phyloP scores from a whole-genome alignment of 2,329 filamentous ascomycete species.

The Paraphoma chrysanthemicola region DNA sequence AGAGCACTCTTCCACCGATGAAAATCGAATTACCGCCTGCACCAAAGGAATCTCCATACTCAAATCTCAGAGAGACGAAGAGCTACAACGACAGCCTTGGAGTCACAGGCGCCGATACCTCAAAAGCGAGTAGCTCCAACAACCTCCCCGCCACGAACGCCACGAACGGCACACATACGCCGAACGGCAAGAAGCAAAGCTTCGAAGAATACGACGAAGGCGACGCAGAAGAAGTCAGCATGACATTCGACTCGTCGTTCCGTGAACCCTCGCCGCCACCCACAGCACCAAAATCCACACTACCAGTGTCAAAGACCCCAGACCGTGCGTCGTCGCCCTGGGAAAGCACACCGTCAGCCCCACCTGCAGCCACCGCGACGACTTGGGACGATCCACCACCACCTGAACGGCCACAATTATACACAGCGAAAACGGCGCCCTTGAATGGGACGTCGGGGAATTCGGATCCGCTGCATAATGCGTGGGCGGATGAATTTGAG shows the following conservation, averaged over 20 bases:
- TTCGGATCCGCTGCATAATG: conserved; percentile 49
- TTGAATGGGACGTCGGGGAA: background rate
- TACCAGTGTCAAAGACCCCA: conserved; percentile 2
- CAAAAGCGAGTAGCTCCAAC: conserved; percentile 19
- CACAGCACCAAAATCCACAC: conserved; percentile 17
- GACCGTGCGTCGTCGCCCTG: conserved; percentile 14
- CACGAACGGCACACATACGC: conserved; percentile 23
- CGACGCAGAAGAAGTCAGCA: conserved; percentile 42
- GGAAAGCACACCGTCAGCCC: conserved; percentile 2
- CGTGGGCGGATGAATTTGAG: conserved; percentile 57
- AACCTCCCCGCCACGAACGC: conserved; percentile 27
- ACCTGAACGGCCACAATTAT: conserved; percentile 36
- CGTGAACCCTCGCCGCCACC: conserved; percentile 21
- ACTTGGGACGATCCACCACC: conserved; percentile 23
- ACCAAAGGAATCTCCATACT: conserved; percentile 23
- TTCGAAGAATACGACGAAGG: conserved; percentile 48
- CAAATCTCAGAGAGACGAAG: conserved; percentile 49
- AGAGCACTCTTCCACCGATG: conserved; percentile 89
- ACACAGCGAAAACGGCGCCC: conserved; percentile 37
- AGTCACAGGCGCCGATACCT: conserved; percentile 1
- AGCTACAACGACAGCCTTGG: conserved; percentile 49
- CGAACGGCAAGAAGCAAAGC: conserved; percentile 13
- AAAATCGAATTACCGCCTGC: conserved; percentile 64
- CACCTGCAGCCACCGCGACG: conserved; percentile 4
- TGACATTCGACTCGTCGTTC: conserved; percentile 54